Evolutionary conservation across 768 basidiomycete genomes (phyloP), one percentile per base, ranked within the genome.

Genomic region (Naganishia kalamii): DNA sequence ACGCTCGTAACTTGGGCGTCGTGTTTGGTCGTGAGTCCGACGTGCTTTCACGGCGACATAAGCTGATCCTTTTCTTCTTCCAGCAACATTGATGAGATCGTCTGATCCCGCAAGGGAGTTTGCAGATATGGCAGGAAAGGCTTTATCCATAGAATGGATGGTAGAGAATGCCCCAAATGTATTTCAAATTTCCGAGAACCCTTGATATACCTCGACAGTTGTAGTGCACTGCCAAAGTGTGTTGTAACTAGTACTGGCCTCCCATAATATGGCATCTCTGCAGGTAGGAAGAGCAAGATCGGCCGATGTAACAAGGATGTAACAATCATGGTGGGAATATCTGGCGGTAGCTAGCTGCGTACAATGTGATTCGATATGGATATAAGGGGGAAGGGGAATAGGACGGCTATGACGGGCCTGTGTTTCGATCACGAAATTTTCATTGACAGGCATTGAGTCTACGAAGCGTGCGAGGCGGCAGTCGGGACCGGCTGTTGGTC

Each of bases 61-160:
- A 17, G 21, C 2, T 17, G 4, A 40, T 47, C 59, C 68, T 66
- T 51, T 67, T 69, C 5, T 15, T 32, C 21, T 37, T 46, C 8
- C 70, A 98, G 93, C 94, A 12, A 98, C 94, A 0, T 82, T 99
- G 21, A 90, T 97, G 87, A 85, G 89, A 71, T 93, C 94, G 8
- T 84, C 85, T 35, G 88, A 93, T 75, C 86, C 88, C 3, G 83
- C 83, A 29, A 85, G 89, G 19, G 96, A 98, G 80, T 97, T 97
- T 80, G 88, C 86, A 72, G 94, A 99, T 77, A 98, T 98, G 76
- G 93, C 90, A 8, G 90, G 91, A 60, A 97, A 94, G 79, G 90
- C 94, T 6, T 83, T 92, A 65, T 85, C 88, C 71, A 83, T 99
- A 57, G 92, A 96, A 77, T 96, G 92, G 88, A 84, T 97, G 69